Conservation (phyloP, 2,329 filamentous ascomycete species). For the Juglanconis juglandina region DNA sequence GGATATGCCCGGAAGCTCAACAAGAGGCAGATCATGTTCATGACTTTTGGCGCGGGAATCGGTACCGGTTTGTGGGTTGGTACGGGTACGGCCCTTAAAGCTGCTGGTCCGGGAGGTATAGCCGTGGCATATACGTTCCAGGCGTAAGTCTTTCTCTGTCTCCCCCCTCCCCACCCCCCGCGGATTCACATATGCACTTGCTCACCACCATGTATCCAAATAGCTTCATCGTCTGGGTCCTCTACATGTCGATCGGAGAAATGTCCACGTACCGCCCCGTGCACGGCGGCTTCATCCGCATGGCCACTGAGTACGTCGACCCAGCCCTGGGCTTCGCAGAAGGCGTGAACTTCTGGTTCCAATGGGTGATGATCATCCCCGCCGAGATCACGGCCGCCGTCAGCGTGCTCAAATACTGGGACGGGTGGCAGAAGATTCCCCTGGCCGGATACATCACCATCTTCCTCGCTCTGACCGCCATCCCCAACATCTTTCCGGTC, state of each 20-base stretch:
- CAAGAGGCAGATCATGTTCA: constrained; percentile 35
- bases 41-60: constrained; percentile 34
- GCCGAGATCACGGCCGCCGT: constrained; percentile 33
- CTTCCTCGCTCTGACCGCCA: constrained; percentile 26
- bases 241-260: constrained; percentile 32
- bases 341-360: constrained; percentile 33
- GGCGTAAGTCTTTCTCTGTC: constrained; percentile 20
- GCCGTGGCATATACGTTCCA: constrained; percentile 31
- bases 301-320: constrained; percentile 30
- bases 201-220: background rate
- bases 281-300: constrained; percentile 32
- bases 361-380: constrained; percentile 31
- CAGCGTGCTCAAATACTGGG: constrained; percentile 31
- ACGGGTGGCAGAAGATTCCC: constrained; percentile 24
- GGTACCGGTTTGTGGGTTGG: constrained; percentile 34
- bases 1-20: constrained; percentile 30
- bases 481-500: constrained; percentile 27
- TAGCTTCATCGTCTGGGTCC: constrained; percentile 30
- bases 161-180: background rate
- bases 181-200: background rate
- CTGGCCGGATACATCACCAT: constrained; percentile 32
- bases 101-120: constrained; percentile 30
- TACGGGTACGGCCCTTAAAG: constrained; percentile 31
- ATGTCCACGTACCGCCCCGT: constrained; percentile 30
- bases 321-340: constrained; percentile 32